A percentile compares a stretch with the other conserved stretches of the same genome.
Conservation (phyloP, 2,329 filamentous ascomycete genomes). For the Diaporthe citrichinensis region DNA sequence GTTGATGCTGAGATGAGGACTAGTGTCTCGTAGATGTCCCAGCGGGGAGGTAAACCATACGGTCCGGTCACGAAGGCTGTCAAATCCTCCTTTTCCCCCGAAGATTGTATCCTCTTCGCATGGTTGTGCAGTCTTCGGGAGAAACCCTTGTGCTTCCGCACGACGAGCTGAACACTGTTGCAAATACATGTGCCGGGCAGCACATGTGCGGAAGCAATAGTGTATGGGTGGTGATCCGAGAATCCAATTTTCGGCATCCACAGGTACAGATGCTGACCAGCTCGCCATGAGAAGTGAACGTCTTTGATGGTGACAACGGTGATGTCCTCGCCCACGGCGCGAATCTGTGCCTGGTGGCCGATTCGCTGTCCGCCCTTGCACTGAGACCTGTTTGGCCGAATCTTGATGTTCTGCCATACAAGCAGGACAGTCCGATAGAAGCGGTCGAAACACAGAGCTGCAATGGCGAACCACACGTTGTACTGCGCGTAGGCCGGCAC, state of each 20-base stretch:
- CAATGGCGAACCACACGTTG: conserved; percentile 77
- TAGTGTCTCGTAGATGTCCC: conserved; percentile 72
- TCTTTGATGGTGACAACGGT: conserved; percentile 72
- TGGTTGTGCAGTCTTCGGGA: conserved; percentile 66
- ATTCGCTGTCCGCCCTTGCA: conserved; percentile 64
- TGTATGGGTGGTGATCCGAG: conserved; percentile 73
- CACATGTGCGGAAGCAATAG: conserved; percentile 69
- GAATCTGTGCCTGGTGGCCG: conserved; percentile 66
- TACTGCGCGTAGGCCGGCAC: conserved; percentile 71
- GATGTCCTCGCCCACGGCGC: conserved; percentile 64
- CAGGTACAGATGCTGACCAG: conserved; percentile 73
- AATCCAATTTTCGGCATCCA: conserved; percentile 70
- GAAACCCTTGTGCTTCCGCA: conserved; percentile 70
- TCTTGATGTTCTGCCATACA: conserved; percentile 66
- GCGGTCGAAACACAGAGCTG: conserved; percentile 74
- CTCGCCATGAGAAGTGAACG: conserved; percentile 70
- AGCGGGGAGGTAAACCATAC: conserved; percentile 68
- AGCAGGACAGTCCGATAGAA: conserved; percentile 64
- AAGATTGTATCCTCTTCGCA: conserved; percentile 55
- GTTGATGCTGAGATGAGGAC: conserved; percentile 74
- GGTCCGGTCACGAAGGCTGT: conserved; percentile 69
- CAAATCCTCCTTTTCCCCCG: conserved; percentile 50
- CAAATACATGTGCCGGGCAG: conserved; percentile 66
- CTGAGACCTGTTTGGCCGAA: conserved; percentile 55
- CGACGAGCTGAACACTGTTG: conserved; percentile 71